A percentile compares a stretch with the other conserved stretches of the same genome.
Evolutionary conservation across 169 alveolate species (phyloP).

Genomic region (Plasmodium falciparum): DNA sequence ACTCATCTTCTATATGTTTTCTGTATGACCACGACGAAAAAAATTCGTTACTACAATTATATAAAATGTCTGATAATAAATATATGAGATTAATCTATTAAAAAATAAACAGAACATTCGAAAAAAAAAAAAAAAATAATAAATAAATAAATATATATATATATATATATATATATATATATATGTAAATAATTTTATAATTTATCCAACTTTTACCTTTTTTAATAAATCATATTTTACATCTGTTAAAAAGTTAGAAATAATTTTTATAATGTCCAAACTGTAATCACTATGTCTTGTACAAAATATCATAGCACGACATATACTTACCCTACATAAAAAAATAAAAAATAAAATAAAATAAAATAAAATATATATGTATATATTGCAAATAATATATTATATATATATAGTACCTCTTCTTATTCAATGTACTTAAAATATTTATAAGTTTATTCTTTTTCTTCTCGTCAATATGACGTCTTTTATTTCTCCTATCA

Average conservation of each 20-base stretch:
- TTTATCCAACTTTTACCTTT: slow-evolving; percentile 18
- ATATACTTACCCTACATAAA: slow-evolving; percentile 75
- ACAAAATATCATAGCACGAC: slow-evolving; percentile 77
- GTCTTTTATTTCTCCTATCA: slow-evolving; percentile 44
- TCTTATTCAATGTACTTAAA: slow-evolving; percentile 43
- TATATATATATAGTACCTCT: slow-evolving; percentile 47
- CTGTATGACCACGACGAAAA: slow-evolving; percentile 83
- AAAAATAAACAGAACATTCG: background rate
- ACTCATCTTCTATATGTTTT: slow-evolving; percentile 78
- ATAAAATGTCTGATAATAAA: slow-evolving; percentile 81
- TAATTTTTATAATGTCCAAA: slow-evolving; percentile 40
- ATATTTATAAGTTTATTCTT: slow-evolving; percentile 51
- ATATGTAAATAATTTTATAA: too few relatives aligned
- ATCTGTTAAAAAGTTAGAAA: slow-evolving; percentile 50
- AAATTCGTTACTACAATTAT: slow-evolving; percentile 80
- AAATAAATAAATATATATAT: background rate
- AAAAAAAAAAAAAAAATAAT: background rate
- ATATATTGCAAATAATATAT: too few relatives aligned
- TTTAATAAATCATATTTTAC: slow-evolving; percentile 58
- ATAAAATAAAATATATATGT: too few relatives aligned
- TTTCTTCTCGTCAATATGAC: slow-evolving; percentile 43
- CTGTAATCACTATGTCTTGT: slow-evolving; percentile 74
- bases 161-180: background rate
- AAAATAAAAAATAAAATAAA: too few relatives aligned
- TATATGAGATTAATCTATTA: slow-evolving; percentile 81